Percentiles rank a stretch among this genome's conserved stretches.
phyloP scores from a whole-genome alignment of 495 filamentous ascomycete species.

The Hyaloscypha finlandica region DNA sequence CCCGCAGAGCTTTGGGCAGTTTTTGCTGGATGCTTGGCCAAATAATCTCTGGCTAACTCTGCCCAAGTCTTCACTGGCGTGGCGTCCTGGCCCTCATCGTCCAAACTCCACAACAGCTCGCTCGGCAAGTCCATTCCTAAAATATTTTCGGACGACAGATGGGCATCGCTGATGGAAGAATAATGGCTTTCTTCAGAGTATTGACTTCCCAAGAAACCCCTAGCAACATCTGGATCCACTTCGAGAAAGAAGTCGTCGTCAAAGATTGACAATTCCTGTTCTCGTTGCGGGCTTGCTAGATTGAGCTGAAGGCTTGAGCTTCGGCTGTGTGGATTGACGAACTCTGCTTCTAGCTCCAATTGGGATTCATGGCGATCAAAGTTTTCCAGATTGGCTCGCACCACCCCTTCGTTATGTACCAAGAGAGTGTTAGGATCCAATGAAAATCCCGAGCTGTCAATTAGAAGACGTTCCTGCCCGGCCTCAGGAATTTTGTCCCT shows the following conservation, averaged over 20 bases:
- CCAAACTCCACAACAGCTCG: background rate
- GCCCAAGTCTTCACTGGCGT: background rate
- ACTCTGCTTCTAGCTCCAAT: background rate
- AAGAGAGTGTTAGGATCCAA: background rate
- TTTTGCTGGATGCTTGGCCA: background rate
- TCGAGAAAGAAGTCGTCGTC: conserved; percentile 7
- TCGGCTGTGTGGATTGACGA: background rate
- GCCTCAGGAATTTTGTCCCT: background rate
- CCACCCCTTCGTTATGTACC: background rate
- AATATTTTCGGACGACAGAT: background rate
- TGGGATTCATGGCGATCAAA: background rate
- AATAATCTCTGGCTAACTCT: background rate
- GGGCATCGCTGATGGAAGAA: background rate
- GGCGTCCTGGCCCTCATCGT: background rate
- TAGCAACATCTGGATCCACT: background rate
- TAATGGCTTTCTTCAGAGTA: background rate
- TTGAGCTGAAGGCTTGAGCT: conserved; percentile 1
- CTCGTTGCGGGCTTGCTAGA: background rate
- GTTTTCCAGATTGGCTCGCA: background rate
- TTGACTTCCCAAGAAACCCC: conserved; percentile 15
- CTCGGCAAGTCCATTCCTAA: background rate
- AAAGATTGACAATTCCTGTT: conserved; percentile 1
- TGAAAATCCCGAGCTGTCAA: background rate
- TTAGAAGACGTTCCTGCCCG: background rate
- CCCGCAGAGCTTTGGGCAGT: background rate